Evolutionary conservation across 2,329 filamentous ascomycete genomes (phyloP).

Genomic region (Colletotrichum theobromicola): DNA sequence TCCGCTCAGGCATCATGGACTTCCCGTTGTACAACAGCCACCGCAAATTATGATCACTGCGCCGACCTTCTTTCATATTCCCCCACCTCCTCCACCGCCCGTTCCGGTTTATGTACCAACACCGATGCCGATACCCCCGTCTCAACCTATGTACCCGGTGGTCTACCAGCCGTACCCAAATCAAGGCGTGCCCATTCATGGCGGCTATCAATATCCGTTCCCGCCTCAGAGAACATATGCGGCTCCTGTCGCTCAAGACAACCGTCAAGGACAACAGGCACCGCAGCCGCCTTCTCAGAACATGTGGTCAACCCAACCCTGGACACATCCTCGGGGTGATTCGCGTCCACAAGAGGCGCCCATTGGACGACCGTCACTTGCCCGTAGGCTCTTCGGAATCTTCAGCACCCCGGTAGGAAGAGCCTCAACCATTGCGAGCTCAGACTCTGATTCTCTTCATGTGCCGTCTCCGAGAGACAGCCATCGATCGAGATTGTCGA

Average conservation of each 20-base stretch:
- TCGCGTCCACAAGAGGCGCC: neutral
- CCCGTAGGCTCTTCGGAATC: conserved; percentile 24
- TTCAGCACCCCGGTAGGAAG: conserved; percentile 35
- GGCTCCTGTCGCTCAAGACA: neutral
- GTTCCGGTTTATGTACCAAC: neutral
- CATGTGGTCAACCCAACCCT: neutral
- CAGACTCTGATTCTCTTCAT: neutral
- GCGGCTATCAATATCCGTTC: neutral
- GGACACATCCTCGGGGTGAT: neutral
- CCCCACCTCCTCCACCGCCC: conserved; percentile 2
- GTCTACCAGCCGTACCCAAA: conserved; percentile 16
- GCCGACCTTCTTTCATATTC: neutral
- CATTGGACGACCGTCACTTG: neutral
- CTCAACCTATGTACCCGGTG: conserved; percentile 23
- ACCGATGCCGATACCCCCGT: neutral
- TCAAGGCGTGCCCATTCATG: neutral
- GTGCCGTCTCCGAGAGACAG: neutral
- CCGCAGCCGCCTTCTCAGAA: neutral
- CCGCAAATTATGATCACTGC: neutral
- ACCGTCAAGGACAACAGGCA: neutral
- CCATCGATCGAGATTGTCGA: neutral
- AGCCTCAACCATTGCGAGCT: conserved; percentile 39
- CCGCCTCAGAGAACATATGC: neutral
- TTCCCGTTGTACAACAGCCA: neutral
- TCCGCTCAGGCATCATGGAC: conserved; percentile 7